A percentile compares a stretch with the other conserved stretches of the same genome.
Conservation (phyloP, 2,329 filamentous ascomycete genomes). For the Aspergillus neoniger region DNA sequence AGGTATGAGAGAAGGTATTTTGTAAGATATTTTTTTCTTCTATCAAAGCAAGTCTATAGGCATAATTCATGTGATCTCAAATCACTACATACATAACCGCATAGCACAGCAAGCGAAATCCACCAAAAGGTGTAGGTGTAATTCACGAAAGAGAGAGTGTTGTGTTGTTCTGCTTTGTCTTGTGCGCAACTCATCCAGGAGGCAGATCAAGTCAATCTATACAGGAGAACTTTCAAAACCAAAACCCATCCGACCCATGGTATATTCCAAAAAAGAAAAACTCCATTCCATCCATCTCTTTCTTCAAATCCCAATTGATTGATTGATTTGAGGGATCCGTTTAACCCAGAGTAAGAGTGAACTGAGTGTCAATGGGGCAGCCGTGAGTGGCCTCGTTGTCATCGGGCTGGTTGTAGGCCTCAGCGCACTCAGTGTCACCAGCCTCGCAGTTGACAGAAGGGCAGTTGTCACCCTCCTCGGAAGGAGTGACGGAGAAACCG, state of each 20-base stretch:
- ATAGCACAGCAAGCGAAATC: conserved; percentile 3
- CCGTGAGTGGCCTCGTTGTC: conserved; percentile 47
- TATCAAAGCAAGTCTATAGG: background rate
- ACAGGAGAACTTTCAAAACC: background rate
- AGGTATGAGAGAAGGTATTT: background rate
- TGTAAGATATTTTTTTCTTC: background rate
- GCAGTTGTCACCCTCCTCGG: conserved; percentile 31
- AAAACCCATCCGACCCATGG: background rate
- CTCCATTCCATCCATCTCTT: background rate
- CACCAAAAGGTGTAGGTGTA: background rate
- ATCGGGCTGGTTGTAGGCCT: conserved; percentile 43
- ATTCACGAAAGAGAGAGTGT: background rate
- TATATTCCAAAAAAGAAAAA: background rate
- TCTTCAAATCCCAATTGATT: background rate
- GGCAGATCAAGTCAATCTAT: background rate
- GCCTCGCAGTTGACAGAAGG: conserved; percentile 38
- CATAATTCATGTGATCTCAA: conserved; percentile 10
- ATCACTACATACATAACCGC: conserved; percentile 10
- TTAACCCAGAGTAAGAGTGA: conserved; percentile 37
- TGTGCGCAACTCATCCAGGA: background rate
- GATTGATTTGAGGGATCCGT: background rate
- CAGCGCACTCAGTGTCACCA: conserved; percentile 38
- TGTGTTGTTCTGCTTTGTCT: background rate
- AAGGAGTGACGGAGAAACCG: conserved; percentile 39
- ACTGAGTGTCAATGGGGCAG: conserved; percentile 38